Percentiles rank a stretch among this genome's conserved stretches.
These are phyloP conservation scores for Lolium perenne DNA, from an alignment of 176 grass and related monocot genomes.

Conservation along the genomic window DNA sequence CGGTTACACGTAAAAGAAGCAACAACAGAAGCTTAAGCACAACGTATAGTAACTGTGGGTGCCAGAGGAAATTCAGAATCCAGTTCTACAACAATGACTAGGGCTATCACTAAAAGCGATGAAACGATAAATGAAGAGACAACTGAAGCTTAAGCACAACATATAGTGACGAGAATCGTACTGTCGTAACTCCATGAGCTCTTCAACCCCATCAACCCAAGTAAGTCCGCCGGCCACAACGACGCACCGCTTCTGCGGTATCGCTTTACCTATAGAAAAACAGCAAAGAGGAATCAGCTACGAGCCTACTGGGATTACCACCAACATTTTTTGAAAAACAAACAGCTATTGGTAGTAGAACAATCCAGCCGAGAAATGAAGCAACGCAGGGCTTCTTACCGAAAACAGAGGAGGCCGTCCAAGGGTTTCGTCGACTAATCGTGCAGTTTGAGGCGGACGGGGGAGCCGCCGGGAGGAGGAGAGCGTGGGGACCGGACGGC, in stretches of 20 bases:
- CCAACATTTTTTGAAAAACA: neutral
- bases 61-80: neutral
- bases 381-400: slow-evolving; percentile 3
- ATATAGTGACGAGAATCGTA: slow-evolving; percentile 33
- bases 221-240: slow-evolving; percentile 46
- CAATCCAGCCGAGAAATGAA: neutral
- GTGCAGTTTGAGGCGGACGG: neutral
- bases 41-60: neutral
- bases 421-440: neutral
- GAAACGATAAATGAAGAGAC: neutral
- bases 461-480: slow-evolving; percentile 18
- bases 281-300: slow-evolving; percentile 11
- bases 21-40: slow-evolving; percentile 4
- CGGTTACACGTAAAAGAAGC: neutral
- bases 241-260: slow-evolving; percentile 36
- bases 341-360: neutral
- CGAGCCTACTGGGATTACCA: neutral
- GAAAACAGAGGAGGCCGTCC: neutral
- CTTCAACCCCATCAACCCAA: slow-evolving; percentile 58
- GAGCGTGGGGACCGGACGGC: neutral
- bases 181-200: slow-evolving; percentile 46
- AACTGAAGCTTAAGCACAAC: slow-evolving; percentile 13
- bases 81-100: slow-evolving; percentile 1
- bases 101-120: neutral
- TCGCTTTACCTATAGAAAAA: slow-evolving; percentile 50